Conservation (phyloP, 495 filamentous ascomycete species). For the Sabuloglossum arenarium region DNA sequence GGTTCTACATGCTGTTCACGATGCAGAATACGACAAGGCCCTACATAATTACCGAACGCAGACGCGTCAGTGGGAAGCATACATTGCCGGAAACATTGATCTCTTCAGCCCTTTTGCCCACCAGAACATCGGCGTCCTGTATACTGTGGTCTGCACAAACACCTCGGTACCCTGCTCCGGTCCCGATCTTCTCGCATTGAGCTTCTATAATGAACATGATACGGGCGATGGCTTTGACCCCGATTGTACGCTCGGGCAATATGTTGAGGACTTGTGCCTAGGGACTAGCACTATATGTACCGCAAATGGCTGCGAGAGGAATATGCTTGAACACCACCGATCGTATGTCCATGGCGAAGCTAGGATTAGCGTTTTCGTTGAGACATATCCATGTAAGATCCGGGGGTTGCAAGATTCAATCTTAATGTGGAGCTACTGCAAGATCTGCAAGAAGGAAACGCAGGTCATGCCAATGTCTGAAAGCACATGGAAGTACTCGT, state of each 20-base stretch:
- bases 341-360: conserved; percentile 96
- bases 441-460: conserved; percentile 74
- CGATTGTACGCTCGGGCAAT: conserved; percentile 87
- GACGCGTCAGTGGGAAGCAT: conserved; percentile 86
- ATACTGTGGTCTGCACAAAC: conserved; percentile 74
- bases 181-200: conserved; percentile 64
- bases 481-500: conserved; percentile 95
- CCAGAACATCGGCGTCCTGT: conserved; percentile 88
- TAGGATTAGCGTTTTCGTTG: conserved; percentile 72
- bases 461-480: conserved; percentile 84
- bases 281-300: conserved; percentile 54
- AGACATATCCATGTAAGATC: conserved; percentile 50
- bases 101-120: conserved; percentile 87
- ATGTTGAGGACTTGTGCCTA: conserved; percentile 77
- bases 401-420: conserved; percentile 57
- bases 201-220: conserved; percentile 82
- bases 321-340: conserved; percentile 82
- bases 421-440: conserved; percentile 95
- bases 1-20: conserved; percentile 80
- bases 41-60: conserved; percentile 87
- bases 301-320: conserved; percentile 67
- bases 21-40: conserved; percentile 90
- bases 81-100: conserved; percentile 59
- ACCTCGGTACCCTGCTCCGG: conserved; percentile 85
- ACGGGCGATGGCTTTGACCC: conserved; percentile 47